Base-by-base conservation (phyloP, 352 stramenopile genomes). In the Phytopythium mirpurense region DNA sequence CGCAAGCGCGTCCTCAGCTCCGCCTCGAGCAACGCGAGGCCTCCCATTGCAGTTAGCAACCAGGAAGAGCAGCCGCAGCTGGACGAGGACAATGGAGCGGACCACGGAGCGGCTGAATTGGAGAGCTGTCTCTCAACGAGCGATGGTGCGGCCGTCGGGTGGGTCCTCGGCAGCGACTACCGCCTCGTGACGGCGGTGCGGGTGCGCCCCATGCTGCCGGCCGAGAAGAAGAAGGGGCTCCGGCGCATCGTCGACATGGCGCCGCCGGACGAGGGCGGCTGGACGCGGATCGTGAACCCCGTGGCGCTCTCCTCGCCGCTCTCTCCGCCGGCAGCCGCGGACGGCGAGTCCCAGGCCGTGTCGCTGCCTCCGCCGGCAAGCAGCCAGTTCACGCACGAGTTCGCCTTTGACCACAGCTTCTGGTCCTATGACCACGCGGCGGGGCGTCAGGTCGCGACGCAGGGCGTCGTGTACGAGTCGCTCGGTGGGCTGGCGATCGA, bases 151-250 rank as follows among this genome's bases (percentile, higher is more conserved):
- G 18, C 56, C 10, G n/a, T 42, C 16, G 23, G 14, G 2, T 60
- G 45, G 23, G 57, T 64, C 31, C 49, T 54, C 36, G 57, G 45
- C 21, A 55, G 23, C 32, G 62, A 78, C 27, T 65, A 76, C 52
- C 56, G 72, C 24, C 82, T 86, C 36, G 81, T 90, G 51, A 93
- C 79, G 0, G 78, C 82, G 12, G 67, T 88, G n/a, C 73, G 79
- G 2, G 67, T 93, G 27, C 82, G 82, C 10, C 82, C 82, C 0
- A 89, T 92, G 78, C 73, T 83, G 3, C 50, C 57, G 8, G 72
- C 67, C 0, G 82, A 92, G 60, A 74, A 76, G 36, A 85, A 87
- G 41, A 62, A 57, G 6, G 80, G 76, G 11, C 85, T 70, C 54
- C 74, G 74, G 0, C 40, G 63, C 2, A 75, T 93, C 42, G 66